Conservation (phyloP, 2,329 filamentous ascomycete species). For the Paradendryphiella salina region DNA sequence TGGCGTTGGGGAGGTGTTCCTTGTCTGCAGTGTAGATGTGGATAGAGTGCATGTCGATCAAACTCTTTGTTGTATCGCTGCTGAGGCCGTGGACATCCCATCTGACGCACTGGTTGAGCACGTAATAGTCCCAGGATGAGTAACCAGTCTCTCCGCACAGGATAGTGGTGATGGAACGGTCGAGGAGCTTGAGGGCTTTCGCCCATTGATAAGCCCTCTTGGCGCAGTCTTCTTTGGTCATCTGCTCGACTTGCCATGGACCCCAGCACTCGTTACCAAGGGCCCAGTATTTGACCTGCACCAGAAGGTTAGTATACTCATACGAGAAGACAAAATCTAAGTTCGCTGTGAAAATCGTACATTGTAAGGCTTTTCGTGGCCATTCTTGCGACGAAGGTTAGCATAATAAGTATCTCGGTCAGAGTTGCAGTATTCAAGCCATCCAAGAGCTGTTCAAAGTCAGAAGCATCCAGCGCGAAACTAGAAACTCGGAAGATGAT, state of each 20-base stretch:
- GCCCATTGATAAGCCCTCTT: constrained; percentile 72
- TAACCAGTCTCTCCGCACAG: constrained; percentile 74
- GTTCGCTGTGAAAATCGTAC: constrained; percentile 37
- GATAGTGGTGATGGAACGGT: constrained; percentile 69
- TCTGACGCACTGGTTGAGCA: constrained; percentile 68
- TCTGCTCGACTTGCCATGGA: constrained; percentile 58
- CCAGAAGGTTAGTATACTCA: neutral
- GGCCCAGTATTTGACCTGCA: constrained; percentile 75
- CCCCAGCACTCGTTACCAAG: constrained; percentile 69
- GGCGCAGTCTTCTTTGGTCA: constrained; percentile 70
- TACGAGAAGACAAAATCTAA: too few relatives aligned
- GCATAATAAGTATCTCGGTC: constrained; percentile 78
- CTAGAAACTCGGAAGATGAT: neutral
- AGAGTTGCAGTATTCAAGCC: constrained; percentile 87
- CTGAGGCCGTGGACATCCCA: constrained; percentile 56
- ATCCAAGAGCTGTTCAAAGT: constrained; percentile 62
- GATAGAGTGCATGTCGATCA: constrained; percentile 81
- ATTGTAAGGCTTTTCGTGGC: constrained; percentile 74
- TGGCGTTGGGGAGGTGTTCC: constrained; percentile 46
- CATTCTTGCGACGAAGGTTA: constrained; percentile 75
- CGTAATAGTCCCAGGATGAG: constrained; percentile 72
- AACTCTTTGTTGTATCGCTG: constrained; percentile 50
- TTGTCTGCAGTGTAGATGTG: constrained; percentile 72
- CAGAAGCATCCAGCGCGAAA: neutral
- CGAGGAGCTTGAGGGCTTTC: constrained; percentile 71